These are phyloP conservation scores for Spathaspora boniae DNA, from an alignment of 805 yeast species.

Conservation along the genomic window DNA sequence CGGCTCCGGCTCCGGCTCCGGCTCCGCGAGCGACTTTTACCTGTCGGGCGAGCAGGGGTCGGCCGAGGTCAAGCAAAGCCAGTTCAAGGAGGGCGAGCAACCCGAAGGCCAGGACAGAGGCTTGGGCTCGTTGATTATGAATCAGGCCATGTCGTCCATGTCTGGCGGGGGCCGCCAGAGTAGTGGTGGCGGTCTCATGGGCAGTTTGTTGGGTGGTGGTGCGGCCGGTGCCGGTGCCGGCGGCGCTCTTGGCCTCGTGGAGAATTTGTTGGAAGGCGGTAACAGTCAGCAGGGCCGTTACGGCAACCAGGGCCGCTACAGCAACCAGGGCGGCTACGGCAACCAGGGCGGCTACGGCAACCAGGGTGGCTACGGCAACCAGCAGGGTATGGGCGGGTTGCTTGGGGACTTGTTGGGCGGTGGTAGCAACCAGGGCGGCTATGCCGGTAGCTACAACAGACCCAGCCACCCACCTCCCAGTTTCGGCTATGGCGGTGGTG, in stretches of 20 bases:
- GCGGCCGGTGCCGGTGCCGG: constrained; percentile 4
- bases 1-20: too few species aligned
- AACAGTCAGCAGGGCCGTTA: constrained; percentile 1
- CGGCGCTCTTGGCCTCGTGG: constrained; percentile 8
- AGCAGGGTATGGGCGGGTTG: too few species aligned
- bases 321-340: neutral
- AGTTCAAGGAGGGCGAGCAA: neutral
- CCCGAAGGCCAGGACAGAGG: constrained; percentile 8
- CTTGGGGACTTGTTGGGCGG: too few species aligned
- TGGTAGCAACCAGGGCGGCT: too few species aligned
- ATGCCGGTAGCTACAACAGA: too few species aligned
- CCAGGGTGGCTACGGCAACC: constrained; percentile 7
- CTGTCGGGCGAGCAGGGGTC: constrained; percentile 2
- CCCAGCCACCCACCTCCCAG: too few species aligned
- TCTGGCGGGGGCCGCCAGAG: neutral
- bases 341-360: constrained; percentile 4
- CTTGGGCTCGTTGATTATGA: constrained; percentile 10
- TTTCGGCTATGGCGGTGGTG: constrained; percentile 8
- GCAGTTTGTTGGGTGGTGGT: constrained; percentile 8
- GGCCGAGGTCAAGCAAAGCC: neutral
- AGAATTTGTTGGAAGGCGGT: constrained; percentile 9
- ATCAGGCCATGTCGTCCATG: constrained; percentile 8
- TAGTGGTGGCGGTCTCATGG: constrained; percentile 1
- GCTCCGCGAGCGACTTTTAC: neutral
- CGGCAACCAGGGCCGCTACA: neutral